A percentile compares a stretch with the other conserved stretches of the same genome.
Conservation (phyloP, 2,329 filamentous ascomycete species). For the Trichophyton verrucosum region DNA sequence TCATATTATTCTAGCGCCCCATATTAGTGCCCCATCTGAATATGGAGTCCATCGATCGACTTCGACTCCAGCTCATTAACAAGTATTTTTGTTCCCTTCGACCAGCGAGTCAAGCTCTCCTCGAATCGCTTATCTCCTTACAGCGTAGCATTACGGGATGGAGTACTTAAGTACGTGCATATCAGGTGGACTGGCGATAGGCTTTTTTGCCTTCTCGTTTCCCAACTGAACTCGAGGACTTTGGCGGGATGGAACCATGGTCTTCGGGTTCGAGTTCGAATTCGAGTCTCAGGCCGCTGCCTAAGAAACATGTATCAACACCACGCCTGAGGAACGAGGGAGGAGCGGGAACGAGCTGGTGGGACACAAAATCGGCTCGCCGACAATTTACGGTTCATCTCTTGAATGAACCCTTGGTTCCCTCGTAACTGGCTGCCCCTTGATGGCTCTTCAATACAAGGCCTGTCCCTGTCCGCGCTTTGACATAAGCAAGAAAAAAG, state of each 20-base stretch:
- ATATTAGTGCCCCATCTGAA: neutral
- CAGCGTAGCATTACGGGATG: neutral
- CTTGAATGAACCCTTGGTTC: neutral
- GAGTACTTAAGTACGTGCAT: neutral
- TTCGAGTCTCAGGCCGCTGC: neutral
- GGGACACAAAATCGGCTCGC: conserved; percentile 2
- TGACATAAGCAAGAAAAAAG: conserved; percentile 2
- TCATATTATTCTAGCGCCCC: neutral
- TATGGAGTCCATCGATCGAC: neutral
- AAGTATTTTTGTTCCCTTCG: neutral
- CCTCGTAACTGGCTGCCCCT: conserved; percentile 2
- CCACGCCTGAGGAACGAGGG: neutral
- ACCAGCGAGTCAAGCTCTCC: neutral
- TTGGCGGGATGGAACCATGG: neutral
- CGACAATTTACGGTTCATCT: conserved; percentile 4
- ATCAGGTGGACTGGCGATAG: neutral
- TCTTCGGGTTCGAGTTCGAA: neutral
- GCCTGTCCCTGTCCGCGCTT: neutral
- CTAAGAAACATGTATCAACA: neutral
- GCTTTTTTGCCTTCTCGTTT: neutral
- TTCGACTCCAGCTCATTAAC: neutral
- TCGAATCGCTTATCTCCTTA: neutral
- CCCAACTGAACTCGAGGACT: neutral
- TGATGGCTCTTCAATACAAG: neutral
- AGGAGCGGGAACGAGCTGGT: conserved; percentile 2